phyloP scores from a whole-genome alignment of 768 basidiomycete species.

The Amanita rubescens region DNA sequence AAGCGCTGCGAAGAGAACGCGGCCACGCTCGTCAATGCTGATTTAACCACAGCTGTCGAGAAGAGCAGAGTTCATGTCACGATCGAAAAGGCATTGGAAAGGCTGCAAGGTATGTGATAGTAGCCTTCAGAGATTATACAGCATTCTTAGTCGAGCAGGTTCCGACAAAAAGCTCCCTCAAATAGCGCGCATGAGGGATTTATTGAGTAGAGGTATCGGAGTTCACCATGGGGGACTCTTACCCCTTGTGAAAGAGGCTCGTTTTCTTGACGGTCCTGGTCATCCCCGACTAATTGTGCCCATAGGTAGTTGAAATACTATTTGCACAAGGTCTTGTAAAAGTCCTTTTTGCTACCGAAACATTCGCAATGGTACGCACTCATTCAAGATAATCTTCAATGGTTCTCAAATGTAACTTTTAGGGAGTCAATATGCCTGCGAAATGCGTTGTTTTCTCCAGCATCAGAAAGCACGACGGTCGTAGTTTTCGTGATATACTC shows the following conservation, averaged over 20 bases:
- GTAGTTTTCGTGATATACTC: constrained; percentile 81
- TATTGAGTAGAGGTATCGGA: constrained; percentile 89
- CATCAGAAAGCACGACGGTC: constrained; percentile 93
- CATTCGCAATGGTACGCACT: constrained; percentile 89
- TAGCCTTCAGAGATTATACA: constrained; percentile 2
- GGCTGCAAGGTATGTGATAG: constrained; percentile 69
- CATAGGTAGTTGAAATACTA: constrained; percentile 88
- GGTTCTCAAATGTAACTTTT: constrained; percentile 6
- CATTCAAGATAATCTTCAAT: background rate
- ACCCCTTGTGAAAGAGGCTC: constrained; percentile 94
- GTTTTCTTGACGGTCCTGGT: constrained; percentile 11
- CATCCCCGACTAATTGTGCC: constrained; percentile 7
- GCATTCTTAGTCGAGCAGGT: constrained; percentile 36
- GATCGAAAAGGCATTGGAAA: constrained; percentile 83
- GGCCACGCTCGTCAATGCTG: constrained; percentile 75
- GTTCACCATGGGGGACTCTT: constrained; percentile 96
- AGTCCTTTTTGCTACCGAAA: constrained; percentile 96
- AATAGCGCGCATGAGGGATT: constrained; percentile 81
- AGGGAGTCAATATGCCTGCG: constrained; percentile 99
- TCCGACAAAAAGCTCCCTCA: constrained; percentile 92
- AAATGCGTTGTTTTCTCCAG: constrained; percentile 95
- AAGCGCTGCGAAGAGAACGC: constrained; percentile 97
- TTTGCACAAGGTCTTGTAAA: constrained; percentile 96
- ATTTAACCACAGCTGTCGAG: constrained; percentile 83
- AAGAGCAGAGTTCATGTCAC: constrained; percentile 96